phyloP scores from a whole-genome alignment of 2,329 filamentous ascomycete species.

The Byssoonygena ceratinophila region DNA sequence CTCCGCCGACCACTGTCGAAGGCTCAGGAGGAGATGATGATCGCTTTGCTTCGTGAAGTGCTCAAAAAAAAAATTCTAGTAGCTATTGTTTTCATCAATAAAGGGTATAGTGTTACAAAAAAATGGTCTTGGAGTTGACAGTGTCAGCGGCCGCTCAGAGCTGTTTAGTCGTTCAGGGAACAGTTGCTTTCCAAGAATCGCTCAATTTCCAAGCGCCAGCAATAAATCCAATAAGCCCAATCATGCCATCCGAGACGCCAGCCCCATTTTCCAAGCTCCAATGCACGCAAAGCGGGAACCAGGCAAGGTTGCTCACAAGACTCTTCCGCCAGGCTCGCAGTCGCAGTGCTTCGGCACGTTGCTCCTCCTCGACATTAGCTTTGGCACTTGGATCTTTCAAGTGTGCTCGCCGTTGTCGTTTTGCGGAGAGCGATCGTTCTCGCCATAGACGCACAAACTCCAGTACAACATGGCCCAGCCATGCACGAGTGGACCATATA shows the following conservation, averaged over 20 bases:
- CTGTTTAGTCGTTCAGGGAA: too few species aligned
- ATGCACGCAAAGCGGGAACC: constrained; percentile 73
- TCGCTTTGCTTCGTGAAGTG: too few species aligned
- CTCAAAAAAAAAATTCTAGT: too few species aligned
- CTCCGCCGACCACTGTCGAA: too few species aligned
- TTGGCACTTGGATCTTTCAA: neutral
- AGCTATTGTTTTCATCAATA: too few species aligned
- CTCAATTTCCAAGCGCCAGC: constrained; percentile 38
- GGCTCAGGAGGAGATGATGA: too few species aligned
- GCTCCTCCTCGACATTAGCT: constrained; percentile 18
- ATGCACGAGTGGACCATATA: constrained; percentile 66
- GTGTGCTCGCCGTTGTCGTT: constrained; percentile 15
- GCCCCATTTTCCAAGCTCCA: constrained; percentile 63
- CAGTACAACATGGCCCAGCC: constrained; percentile 65
- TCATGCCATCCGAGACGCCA: constrained; percentile 45
- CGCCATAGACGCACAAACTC: constrained; percentile 59
- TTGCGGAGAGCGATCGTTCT: constrained; percentile 24
- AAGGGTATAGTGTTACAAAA: too few species aligned
- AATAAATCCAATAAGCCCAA: constrained; percentile 49
- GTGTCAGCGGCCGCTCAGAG: too few species aligned
- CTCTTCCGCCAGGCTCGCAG: constrained; percentile 51
- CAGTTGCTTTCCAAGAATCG: constrained; percentile 38
- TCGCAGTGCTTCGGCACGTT: constrained; percentile 25
- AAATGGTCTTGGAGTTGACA: too few species aligned
- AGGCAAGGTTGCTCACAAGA: constrained; percentile 59